Conservation (phyloP, 768 basidiomycete species). For the Xerocomellus intermedius region DNA sequence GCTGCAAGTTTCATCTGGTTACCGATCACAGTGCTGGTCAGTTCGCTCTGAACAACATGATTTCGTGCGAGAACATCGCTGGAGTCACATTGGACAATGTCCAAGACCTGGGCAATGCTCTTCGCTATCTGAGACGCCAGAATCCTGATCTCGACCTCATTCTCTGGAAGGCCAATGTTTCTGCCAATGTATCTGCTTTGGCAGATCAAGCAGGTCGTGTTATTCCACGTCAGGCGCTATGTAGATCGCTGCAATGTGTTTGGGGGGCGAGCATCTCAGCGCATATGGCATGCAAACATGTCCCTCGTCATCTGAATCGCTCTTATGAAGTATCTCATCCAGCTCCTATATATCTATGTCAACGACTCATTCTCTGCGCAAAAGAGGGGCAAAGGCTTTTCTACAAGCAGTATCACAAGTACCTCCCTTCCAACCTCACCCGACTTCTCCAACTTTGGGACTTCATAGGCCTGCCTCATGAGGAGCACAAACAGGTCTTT, state of each 20-base stretch:
- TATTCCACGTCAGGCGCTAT: too few species aligned
- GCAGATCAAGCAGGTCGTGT: too few species aligned
- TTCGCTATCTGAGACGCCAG: accelerated
- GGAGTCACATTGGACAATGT: constrained; percentile 35
- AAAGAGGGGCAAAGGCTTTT: not conserved
- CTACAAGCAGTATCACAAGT: not conserved
- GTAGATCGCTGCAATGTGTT: too few species aligned
- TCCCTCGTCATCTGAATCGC: too few species aligned
- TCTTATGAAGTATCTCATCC: too few species aligned
- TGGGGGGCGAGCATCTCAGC: too few species aligned
- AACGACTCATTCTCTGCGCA: constrained; percentile 25
- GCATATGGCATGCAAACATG: too few species aligned
- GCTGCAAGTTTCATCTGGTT: too few species aligned
- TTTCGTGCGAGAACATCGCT: constrained; percentile 12
- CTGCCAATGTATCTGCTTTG: constrained; percentile 36
- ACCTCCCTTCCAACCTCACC: not conserved
- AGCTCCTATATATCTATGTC: constrained; percentile 27
- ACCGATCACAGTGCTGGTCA: too few species aligned
- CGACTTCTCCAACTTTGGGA: constrained; percentile 33
- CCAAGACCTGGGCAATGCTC: constrained; percentile 28
- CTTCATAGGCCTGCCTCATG: constrained; percentile 28
- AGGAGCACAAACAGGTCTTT: constrained; percentile 29
- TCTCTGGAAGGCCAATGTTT: constrained; percentile 38
- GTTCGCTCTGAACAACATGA: constrained; percentile 36
- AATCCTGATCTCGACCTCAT: not conserved